Base-by-base conservation (phyloP, 768 basidiomycete species). In the Boletus eberwhitei region DNA sequence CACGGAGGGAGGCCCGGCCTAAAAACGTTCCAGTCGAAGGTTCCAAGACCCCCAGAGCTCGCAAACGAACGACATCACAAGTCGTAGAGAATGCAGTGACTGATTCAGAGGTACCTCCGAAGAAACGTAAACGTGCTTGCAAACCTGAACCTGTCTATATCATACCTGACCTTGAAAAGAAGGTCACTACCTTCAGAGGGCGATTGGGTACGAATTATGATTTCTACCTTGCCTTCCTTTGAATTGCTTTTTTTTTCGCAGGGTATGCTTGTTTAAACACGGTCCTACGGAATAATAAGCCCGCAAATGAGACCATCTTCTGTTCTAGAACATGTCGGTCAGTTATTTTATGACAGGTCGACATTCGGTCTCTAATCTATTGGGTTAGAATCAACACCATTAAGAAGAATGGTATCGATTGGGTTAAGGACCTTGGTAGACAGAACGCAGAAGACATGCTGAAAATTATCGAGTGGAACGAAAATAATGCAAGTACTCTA, bases 211-310 rank as follows among this genome's bases (percentile, higher is more conserved):
- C 45, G 67, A 63, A 13, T 19, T 5, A 5, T 12, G 6, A 35
- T n/a, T 39, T 17, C 9, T 22, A 13, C 43, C 24, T 11, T 34
- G 32, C 41, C 48, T 45, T 51, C 31, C 16, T 21, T n/a, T 12
- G 9, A 43, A 29, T 55, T 21, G 57, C 54, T 53, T 32, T 17
- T 32, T 17, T 32, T 26, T 60, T 58, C 8, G 47, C 63, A 78
- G 85, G 85, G 2, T 88, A 93, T 66, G 92, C 92, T 3, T 94
- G 92, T 64, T 68, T 94, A 46, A 94, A 94, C 63, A 94, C 93
- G 0, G 76, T 97, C 16, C 71, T 96, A 13, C 79, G 93, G 41
- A 83, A 75, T 31, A 77, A 74, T 55, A 90, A 86, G 59, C 90
- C 92, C 19, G 75, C 83, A 0, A 75, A 61, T 1, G 79, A 82